phyloP scores from a whole-genome alignment of 192 early-diverging fungal species.

The Chytriomyces sp. region DNA sequence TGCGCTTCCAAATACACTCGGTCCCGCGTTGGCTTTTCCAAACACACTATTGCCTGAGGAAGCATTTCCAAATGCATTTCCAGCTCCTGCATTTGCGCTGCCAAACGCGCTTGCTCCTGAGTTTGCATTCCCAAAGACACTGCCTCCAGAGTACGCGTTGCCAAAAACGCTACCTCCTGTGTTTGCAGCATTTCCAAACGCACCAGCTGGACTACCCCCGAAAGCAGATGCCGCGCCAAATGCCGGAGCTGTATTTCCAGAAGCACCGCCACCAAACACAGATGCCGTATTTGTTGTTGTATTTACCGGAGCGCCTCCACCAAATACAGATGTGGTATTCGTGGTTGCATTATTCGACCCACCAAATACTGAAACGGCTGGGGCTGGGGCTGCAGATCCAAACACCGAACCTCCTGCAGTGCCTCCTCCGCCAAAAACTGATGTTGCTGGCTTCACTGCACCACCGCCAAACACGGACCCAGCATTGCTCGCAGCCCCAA shows the following conservation, averaged over 20 bases:
- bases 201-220: neutral
- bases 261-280: neutral
- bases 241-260: neutral
- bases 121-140: too few species aligned
- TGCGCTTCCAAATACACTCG: too few species aligned
- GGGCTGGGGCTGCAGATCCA: constrained; percentile 3
- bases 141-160: too few species aligned
- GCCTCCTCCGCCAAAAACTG: neutral
- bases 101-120: too few species aligned
- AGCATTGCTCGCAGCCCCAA: neutral
- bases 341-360: neutral
- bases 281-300: neutral
- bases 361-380: neutral
- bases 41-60: too few species aligned
- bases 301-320: neutral
- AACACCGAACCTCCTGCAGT: neutral
- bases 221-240: neutral
- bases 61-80: too few species aligned
- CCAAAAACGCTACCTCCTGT: too few species aligned
- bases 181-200: neutral
- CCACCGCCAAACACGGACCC: neutral
- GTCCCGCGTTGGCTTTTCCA: too few species aligned
- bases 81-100: too few species aligned
- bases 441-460: neutral
- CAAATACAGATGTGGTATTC: neutral